Base-by-base conservation (phyloP, 116 monocot genomes). In the Papilionanthe hybrid region DNA sequence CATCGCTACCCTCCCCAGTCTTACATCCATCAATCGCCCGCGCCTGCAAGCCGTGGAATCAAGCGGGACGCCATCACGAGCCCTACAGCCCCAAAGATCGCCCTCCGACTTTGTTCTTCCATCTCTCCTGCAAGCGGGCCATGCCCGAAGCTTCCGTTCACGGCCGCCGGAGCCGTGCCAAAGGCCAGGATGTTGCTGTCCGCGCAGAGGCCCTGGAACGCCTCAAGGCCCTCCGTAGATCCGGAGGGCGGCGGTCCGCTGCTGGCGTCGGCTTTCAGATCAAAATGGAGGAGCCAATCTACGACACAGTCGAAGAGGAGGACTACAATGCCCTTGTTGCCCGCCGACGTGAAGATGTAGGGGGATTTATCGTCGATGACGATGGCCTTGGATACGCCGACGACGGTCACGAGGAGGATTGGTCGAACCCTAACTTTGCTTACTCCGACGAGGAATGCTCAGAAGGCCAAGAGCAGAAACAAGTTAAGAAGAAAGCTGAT, bases 391-490 rank as follows among this genome's bases (percentile, higher is more conserved):
- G 98, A 1, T 98, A 98, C 81, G 81, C 75, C 23, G 98, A 98
- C 56, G 92, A 92, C 25, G 98, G 98, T 23, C 83, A 84, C 79
- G 98, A 98, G 82, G 98, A 93, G 86, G 98, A 98, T 75, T 98
- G 98, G 98, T 77, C 92, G 22, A 77, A 86, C n/a, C 84, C 84
- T 1, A 82, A 42, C 42, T 42, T 82, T 37, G 83, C 84, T 0
- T 79, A 83, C 37, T 90, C 85, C 9, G 92, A 89, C 15, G 89
- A 90, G n/a, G 87, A 82, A 67, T 77, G 32, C 1, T 69, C 44
- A 0, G 75, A 82, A 9, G 88, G 78, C 19, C 80, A 60, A 71
- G 85, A 83, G 27, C 85, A 83, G 45, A 85, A 73, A 42, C 45
- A 65, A 13, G 65, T 47, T 23, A 86, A 83, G 87, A 90, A 77